Conservation (phyloP, 345 rosid species). For the Euphorbia peplus region DNA sequence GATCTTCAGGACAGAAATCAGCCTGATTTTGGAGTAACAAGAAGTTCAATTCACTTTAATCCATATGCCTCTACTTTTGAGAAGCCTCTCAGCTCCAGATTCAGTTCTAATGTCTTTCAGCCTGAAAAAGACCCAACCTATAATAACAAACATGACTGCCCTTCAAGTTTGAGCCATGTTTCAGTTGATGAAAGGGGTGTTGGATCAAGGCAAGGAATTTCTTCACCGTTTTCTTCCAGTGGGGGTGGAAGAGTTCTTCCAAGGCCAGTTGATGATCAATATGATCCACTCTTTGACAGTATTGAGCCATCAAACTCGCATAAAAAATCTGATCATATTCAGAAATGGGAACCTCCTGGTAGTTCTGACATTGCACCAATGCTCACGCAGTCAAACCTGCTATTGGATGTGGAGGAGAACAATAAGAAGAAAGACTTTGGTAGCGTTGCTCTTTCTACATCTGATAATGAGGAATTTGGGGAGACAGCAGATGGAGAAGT, state of each 20-base stretch:
- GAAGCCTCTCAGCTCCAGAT: conserved; percentile 40
- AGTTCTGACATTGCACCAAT: conserved; percentile 40
- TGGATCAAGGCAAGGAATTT: conserved; percentile 42
- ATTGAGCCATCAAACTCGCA: conserved; percentile 54
- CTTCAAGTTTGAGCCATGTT: conserved; percentile 28
- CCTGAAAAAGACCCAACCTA: conserved; percentile 30
- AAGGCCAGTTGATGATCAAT: conserved; percentile 48
- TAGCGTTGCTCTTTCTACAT: conserved; percentile 32
- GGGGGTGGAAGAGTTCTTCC: conserved; percentile 31
- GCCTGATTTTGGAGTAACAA: conserved; percentile 33
- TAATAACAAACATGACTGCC: conserved; percentile 19
- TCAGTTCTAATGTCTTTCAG: conserved; percentile 32
- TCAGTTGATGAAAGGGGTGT: conserved; percentile 34
- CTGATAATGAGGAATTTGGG: conserved; percentile 59
- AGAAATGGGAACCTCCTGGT: conserved; percentile 40
- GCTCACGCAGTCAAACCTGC: conserved; percentile 45
- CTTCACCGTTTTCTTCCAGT: conserved; percentile 41
- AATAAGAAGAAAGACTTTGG: conserved; percentile 38
- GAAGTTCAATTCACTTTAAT: conserved; percentile 32
- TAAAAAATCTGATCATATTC: conserved; percentile 35
- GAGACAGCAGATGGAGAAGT: conserved; percentile 68
- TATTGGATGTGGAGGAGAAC: conserved; percentile 58
- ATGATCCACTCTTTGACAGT: conserved; percentile 89
- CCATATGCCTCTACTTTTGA: conserved; percentile 46
- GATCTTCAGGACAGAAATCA: conserved; percentile 30